Conservation (phyloP, 768 basidiomycete genomes). For the Heimioporus sp. region DNA sequence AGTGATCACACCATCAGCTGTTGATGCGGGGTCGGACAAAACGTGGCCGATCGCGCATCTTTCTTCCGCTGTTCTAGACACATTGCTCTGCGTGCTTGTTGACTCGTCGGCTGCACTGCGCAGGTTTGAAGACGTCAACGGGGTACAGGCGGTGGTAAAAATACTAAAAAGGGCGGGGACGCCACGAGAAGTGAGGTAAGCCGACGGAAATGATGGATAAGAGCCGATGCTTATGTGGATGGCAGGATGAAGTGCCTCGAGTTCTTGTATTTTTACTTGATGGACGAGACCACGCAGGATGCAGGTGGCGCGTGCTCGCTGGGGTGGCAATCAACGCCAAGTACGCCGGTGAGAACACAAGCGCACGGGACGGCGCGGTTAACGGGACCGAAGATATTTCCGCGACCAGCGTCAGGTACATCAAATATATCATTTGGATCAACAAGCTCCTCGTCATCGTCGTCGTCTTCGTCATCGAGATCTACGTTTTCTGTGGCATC, state of each 20-base stretch:
- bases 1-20: slow-evolving; percentile 19
- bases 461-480: slow-evolving; percentile 30
- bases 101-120: slow-evolving; percentile 77
- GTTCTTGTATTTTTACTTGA: slow-evolving; percentile 91
- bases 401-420: slow-evolving; percentile 16
- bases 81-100: slow-evolving; percentile 84
- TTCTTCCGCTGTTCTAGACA: slow-evolving; percentile 78
- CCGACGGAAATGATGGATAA: slow-evolving; percentile 46
- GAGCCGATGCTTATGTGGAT: slow-evolving; percentile 2
- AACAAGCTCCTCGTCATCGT: slow-evolving; percentile 22
- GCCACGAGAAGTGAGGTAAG: slow-evolving; percentile 84
- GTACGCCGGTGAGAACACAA: slow-evolving; percentile 31
- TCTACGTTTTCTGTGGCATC: slow-evolving; percentile 41
- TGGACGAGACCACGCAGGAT: slow-evolving; percentile 63
- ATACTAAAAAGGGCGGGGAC: slow-evolving; percentile 84
- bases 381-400: slow-evolving; percentile 25
- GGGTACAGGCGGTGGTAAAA: slow-evolving; percentile 82
- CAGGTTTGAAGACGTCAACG: slow-evolving; percentile 72
- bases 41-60: slow-evolving; percentile 39
- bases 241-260: slow-evolving; percentile 93
- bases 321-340: slow-evolving; percentile 32
- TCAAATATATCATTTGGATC: slow-evolving; percentile 22
- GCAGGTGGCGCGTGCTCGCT: slow-evolving; percentile 2
- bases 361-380: slow-evolving; percentile 11
- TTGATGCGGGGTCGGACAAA: slow-evolving; percentile 18